Evolutionary conservation across 257 asterid genomes (phyloP), one percentile per base, ranked within the genome.

Genomic region (Marsdenia floribunda): DNA sequence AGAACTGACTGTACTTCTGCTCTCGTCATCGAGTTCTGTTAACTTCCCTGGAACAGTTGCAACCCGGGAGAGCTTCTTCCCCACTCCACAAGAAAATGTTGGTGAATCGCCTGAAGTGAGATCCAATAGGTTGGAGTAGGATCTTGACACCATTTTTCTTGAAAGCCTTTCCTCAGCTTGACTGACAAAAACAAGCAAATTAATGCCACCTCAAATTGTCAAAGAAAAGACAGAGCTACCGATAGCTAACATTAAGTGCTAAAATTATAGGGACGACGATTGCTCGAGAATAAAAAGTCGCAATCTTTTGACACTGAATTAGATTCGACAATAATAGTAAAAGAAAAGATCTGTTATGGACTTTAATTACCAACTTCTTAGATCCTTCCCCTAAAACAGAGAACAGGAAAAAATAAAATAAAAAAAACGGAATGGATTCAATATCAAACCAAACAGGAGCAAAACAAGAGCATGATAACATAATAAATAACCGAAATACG

Each of bases 51-150:
- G 79, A n/a, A 89, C 91, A 6, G 97, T 88, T 7, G 92, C 91
- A 40, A 90, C 95, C 57, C 96, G 85, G 13, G 93, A 77, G 16
- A 92, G 79, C 67, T 82, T 92, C 86, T 82, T 92, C 38, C 82
- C 86, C 38, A 81, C 86, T 68, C 87, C 89, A 21, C 91, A 88
- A 76, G 81, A 79, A 68, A 88, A 85, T 19, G 87, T 77, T 49
- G 88, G 95, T 8, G 93, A 85, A 72, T 90, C 89, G 19, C 88
- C 82, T 54, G 93, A 83, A 16, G 87, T 84, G 71, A 92, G 96
- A 87, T 92, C 97, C 87, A 88, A 74, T 47, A 92, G 84, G 84
- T 92, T 92, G 61, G 96, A 90, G 70, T 90, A 92, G 52, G 97
- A 92, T 80, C 96, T 86, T 4, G 97, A 92, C 63, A 80, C 91